These are phyloP conservation scores for Aspergillus nidulans DNA, from an alignment of 495 filamentous ascomycete genomes.

Conservation along the genomic window DNA sequence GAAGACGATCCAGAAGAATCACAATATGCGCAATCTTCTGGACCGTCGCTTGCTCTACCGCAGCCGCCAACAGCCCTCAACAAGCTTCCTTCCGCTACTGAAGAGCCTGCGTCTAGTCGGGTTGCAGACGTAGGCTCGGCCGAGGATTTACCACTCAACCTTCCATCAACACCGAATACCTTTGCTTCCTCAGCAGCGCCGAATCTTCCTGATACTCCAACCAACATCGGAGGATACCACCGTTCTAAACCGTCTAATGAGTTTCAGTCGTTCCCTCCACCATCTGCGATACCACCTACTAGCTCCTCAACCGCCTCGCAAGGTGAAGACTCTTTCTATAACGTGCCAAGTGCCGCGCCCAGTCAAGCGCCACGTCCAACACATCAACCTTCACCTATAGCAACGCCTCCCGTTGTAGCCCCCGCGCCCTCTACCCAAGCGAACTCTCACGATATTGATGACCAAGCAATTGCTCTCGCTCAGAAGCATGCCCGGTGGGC, in stretches of 20 bases:
- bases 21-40: slow-evolving; percentile 43
- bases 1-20: slow-evolving; percentile 49
- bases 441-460: slow-evolving; percentile 50
- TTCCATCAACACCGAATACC: slow-evolving; percentile 38
- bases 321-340: slow-evolving; percentile 33
- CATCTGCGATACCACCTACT: slow-evolving; percentile 21
- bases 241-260: slow-evolving; percentile 21
- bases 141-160: slow-evolving; percentile 24
- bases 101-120: slow-evolving; percentile 18
- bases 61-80: slow-evolving; percentile 26
- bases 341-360: slow-evolving; percentile 17
- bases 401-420: slow-evolving; percentile 13
- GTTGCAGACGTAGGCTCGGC: slow-evolving; percentile 18
- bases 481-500: slow-evolving; percentile 98
- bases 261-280: slow-evolving; percentile 47
- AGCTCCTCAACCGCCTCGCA: slow-evolving; percentile 24
- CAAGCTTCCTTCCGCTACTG: slow-evolving; percentile 24
- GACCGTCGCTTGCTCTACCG: slow-evolving; percentile 38
- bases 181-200: slow-evolving; percentile 28
- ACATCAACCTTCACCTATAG: slow-evolving; percentile 19
- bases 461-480: slow-evolving; percentile 68
- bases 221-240: slow-evolving; percentile 14
- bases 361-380: slow-evolving; percentile 14
- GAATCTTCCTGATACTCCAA: slow-evolving; percentile 39
- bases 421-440: slow-evolving; percentile 17